Evolutionary conservation across 495 filamentous ascomycete species (phyloP), one percentile per base, ranked within the genome.

Genomic region (Wilcoxina mikolae): DNA sequence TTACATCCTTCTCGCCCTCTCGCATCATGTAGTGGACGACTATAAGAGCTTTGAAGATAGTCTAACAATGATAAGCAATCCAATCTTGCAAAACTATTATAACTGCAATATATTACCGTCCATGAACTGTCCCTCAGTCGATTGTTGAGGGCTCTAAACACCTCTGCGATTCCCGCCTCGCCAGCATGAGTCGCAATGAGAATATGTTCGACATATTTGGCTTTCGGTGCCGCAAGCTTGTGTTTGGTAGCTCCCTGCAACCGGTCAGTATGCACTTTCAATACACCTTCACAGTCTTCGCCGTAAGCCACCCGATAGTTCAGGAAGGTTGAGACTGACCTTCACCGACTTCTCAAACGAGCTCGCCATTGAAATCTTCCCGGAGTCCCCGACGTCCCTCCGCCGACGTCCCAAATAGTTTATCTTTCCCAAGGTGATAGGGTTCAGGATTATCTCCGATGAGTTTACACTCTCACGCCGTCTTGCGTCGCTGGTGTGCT

Each of bases 131-230:
- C 91, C 60, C 87, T 82, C 46, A 99, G 71, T 49, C 91, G 76
- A 64, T 84, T 79, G 62, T 93, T 87, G 23, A 99, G 70, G 26
- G 88, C 85, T 42, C 93, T 79, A 65, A 99, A 96, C 43, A 99
- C 84, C 69, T 99, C 91, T 41, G 83, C 93, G 45, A 99, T 87
- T 54, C 93, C 91, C 15, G 87, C 84, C 67, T 99, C 91, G 57
- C 91, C 91, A 3, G 87, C 79, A 69, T 95, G 87, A 28, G 91
- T 99, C 56, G 91, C 93, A 60, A 94, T 77, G 18, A 99, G 77
- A 66, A 99, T 95, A 65, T 95, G 87, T 68, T 99, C 93, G 71
- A 99, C 89, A 73, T 99, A 98, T 73, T 99, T 99, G 46, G 93
- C 90, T 73, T 99, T 99, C 22, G 91, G 91, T 56, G 91, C 84